Evolutionary conservation across 805 yeast species (phyloP).

Genomic region (Yarrowia sp.): DNA sequence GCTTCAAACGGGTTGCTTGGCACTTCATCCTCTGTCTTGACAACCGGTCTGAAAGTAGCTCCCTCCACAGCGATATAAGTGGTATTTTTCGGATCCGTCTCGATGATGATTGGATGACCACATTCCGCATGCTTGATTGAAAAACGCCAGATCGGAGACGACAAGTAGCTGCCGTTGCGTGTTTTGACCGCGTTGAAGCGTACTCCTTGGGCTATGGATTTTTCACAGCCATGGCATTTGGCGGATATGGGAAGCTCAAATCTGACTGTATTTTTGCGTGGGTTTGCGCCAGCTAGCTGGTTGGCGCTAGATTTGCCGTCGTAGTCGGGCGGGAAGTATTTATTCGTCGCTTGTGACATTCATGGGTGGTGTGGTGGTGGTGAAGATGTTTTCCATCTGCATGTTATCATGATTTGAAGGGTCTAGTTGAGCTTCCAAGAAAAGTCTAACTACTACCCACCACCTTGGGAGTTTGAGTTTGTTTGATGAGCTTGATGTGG

Average conservation of each 20-base stretch:
- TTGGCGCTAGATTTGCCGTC: not conserved
- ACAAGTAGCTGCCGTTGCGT: constrained; percentile 35
- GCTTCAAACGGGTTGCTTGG: constrained; percentile 7
- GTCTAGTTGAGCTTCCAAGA: no score
- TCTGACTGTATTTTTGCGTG: constrained; percentile 31
- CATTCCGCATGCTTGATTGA: constrained; percentile 37
- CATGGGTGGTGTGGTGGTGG: no score
- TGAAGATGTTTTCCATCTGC: no score
- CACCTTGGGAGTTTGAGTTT: no score
- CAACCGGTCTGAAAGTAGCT: not conserved
- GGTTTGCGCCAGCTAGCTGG: constrained; percentile 36
- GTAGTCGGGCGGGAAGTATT: constrained; percentile 40
- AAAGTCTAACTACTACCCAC: no score
- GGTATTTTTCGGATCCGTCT: constrained; percentile 39
- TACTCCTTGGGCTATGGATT: constrained; percentile 35
- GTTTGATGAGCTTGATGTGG: no score
- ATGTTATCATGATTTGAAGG: not conserved
- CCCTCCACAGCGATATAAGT: constrained; percentile 29
- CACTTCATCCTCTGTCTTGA: not conserved
- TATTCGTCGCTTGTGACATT: constrained; percentile 35
- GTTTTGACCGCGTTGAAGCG: constrained; percentile 40
- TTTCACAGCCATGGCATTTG: constrained; percentile 35
- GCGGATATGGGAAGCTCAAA: constrained; percentile 39
- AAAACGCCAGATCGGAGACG: constrained; percentile 38
- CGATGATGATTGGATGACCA: constrained; percentile 33